These are phyloP conservation scores for Gossypium turneri DNA, from an alignment of 345 rosid species.

Conservation along the genomic window DNA sequence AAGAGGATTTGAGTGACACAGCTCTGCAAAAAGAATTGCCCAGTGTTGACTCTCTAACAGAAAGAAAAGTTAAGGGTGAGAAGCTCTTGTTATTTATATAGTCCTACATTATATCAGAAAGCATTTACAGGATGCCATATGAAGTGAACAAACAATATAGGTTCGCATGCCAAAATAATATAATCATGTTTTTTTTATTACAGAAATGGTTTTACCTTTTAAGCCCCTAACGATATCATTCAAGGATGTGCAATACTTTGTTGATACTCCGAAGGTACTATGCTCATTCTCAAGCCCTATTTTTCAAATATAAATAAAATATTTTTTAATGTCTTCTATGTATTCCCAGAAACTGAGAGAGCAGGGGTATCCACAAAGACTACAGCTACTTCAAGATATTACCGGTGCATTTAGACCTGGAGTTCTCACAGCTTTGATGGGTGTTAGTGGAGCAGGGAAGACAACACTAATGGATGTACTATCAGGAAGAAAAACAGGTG, in stretches of 20 bases:
- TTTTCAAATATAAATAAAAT: background rate
- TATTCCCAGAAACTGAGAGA: conserved; percentile 50
- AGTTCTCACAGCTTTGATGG: conserved; percentile 77
- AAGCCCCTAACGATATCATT: conserved; percentile 51
- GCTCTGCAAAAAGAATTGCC: conserved; percentile 12
- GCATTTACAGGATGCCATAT: background rate
- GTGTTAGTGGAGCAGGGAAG: conserved; percentile 88
- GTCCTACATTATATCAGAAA: background rate
- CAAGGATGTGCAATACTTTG: conserved; percentile 50
- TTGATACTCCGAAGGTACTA: conserved; percentile 57
- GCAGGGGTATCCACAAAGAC: conserved; percentile 36
- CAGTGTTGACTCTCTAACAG: background rate
- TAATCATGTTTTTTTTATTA: background rate
- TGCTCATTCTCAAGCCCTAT: background rate
- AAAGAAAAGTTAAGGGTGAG: conserved; percentile 26
- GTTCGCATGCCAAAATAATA: background rate
- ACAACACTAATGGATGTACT: conserved; percentile 77
- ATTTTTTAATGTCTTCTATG: background rate
- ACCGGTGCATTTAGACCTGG: conserved; percentile 75
- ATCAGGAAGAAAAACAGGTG: conserved; percentile 51
- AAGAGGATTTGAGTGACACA: conserved; percentile 22
- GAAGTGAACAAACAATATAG: background rate
- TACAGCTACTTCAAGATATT: conserved; percentile 59
- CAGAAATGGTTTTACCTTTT: conserved; percentile 57
- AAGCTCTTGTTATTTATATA: background rate